Evolutionary conservation across 192 early-diverging fungal species (phyloP).

Genomic region (Backusella morwellensis): DNA sequence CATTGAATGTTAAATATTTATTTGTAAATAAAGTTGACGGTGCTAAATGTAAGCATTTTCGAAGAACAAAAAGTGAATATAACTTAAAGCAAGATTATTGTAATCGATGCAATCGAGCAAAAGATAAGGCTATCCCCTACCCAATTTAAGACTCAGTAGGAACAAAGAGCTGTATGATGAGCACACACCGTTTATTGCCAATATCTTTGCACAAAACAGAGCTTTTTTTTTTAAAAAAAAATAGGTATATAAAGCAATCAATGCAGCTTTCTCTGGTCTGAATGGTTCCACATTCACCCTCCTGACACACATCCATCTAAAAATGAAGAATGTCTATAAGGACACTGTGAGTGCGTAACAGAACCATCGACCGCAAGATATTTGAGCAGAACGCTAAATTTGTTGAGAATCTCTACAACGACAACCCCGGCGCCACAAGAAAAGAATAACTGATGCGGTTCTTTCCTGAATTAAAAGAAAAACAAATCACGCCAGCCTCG

Average conservation of each 20-base stretch:
- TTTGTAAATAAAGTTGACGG: background rate
- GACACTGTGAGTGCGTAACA: background rate
- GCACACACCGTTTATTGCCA: background rate
- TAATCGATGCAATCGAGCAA: background rate
- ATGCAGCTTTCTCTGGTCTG: background rate
- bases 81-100: background rate
- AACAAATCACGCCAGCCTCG: background rate
- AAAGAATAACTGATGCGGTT: background rate
- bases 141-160: background rate
- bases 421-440: background rate
- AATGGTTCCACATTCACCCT: background rate
- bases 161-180: background rate
- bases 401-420: background rate
- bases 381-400: background rate
- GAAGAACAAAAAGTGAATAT: background rate
- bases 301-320: background rate
- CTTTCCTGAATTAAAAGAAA: background rate
- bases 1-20: background rate
- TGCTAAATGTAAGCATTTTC: background rate
- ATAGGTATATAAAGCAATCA: background rate
- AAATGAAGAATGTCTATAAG: background rate
- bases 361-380: background rate
- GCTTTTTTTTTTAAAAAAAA: background rate
- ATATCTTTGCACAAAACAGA: background rate
- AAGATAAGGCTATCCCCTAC: background rate